Evolutionary conservation across 352 stramenopile species (phyloP).

Genomic region (Phytophthora ohioensis): DNA sequence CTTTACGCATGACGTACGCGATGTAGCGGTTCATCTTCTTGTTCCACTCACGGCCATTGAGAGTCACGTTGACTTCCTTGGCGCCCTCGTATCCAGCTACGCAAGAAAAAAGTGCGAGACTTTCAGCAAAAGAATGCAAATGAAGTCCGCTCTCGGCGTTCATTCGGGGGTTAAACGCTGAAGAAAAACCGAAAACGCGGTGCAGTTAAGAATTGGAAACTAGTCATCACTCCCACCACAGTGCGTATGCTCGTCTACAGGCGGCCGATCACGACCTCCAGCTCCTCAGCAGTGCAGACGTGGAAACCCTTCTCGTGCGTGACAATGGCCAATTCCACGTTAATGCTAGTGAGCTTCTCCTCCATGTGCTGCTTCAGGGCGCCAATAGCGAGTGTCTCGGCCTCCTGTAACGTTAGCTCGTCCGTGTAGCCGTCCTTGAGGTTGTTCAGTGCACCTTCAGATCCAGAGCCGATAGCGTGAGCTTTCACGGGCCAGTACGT

Average conservation of each 20-base stretch:
- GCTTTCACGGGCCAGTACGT: constrained; percentile 99
- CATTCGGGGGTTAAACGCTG: constrained; percentile 32
- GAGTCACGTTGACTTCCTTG: constrained; percentile 67
- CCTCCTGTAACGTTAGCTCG: constrained; percentile 96
- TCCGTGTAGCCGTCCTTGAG: constrained; percentile 98
- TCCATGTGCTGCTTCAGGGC: constrained; percentile 99
- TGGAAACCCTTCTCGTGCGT: constrained; percentile 97
- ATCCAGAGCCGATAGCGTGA: constrained; percentile 98
- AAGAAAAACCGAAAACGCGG: constrained; percentile 10
- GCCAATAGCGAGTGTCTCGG: constrained; percentile 95
- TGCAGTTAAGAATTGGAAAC: constrained; percentile 1
- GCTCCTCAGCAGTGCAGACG: constrained; percentile 93
- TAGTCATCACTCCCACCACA: constrained; percentile 7
- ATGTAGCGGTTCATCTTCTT: constrained; percentile 42
- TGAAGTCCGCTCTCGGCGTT: constrained; percentile 24
- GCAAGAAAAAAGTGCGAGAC: constrained; percentile 93
- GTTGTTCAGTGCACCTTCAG: constrained; percentile 98
- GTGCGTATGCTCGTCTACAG: constrained; percentile 58
- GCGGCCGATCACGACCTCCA: constrained; percentile 92
- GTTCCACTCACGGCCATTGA: constrained; percentile 71
- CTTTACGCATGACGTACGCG: constrained; percentile 87
- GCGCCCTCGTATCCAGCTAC: constrained; percentile 88
- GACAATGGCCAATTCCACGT: constrained; percentile 98
- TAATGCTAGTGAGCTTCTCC: constrained; percentile 98
- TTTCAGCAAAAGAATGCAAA: constrained; percentile 52